Conservation (phyloP, 116 monocot species). For the Zostera marina region DNA sequence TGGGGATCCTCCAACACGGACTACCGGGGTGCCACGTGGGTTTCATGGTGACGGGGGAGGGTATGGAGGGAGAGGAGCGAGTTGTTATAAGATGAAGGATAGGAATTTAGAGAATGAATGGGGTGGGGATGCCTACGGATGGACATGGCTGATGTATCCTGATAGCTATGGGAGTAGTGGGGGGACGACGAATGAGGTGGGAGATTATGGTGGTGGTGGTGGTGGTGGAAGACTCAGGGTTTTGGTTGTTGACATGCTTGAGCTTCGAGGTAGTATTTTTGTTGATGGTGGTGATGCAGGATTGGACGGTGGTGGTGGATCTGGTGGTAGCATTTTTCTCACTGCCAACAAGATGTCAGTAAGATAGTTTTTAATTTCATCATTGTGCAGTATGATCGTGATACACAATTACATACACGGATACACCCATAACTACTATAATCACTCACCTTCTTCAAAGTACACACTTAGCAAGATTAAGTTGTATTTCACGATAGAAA, state of each 20-base stretch:
- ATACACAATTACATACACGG: too few relatives aligned
- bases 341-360: slow-evolving; percentile 58
- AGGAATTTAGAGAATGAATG: slow-evolving; percentile 75
- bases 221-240: slow-evolving; percentile 71
- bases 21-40: slow-evolving; percentile 54
- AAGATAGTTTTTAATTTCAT: not conserved
- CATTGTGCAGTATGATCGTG: too few relatives aligned
- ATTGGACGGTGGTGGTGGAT: slow-evolving; percentile 64
- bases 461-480: too few relatives aligned
- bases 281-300: slow-evolving; percentile 83
- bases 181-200: slow-evolving; percentile 66
- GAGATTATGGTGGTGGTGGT: slow-evolving; percentile 74
- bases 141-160: slow-evolving; percentile 50
- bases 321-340: slow-evolving; percentile 85
- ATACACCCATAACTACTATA: too few relatives aligned
- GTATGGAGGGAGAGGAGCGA: slow-evolving; percentile 85
- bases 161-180: slow-evolving; percentile 79
- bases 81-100: slow-evolving; percentile 53
- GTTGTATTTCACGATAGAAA: too few relatives aligned
- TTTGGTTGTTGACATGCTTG: slow-evolving; percentile 31
- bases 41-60: slow-evolving; percentile 82
- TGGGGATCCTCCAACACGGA: slow-evolving; percentile 75
- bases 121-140: slow-evolving; percentile 92
- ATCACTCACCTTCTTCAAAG: too few relatives aligned
- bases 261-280: slow-evolving; percentile 36